Evolutionary conservation across 345 rosid genomes (phyloP).

Genomic region (Psidium guajava): DNA sequence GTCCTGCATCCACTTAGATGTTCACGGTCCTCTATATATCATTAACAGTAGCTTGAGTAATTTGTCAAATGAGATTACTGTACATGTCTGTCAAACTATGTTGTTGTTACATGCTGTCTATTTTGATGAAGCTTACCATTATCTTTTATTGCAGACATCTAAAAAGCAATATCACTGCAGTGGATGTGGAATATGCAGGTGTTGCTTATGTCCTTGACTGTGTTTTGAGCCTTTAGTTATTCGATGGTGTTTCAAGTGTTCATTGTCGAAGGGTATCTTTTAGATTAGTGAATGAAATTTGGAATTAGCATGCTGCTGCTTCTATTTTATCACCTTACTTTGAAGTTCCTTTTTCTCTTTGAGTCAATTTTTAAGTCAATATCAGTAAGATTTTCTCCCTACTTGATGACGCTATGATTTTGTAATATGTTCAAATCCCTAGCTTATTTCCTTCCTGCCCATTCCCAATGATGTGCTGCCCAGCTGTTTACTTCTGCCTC

Average conservation of each 20-base stretch:
- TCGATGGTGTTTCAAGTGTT: neutral
- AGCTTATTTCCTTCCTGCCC: neutral
- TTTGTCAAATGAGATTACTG: neutral
- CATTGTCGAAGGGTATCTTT: neutral
- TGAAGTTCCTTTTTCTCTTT: neutral
- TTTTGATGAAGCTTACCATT: slow-evolving; percentile 1
- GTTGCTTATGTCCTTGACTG: neutral
- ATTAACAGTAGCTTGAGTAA: neutral
- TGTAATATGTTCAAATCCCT: neutral
- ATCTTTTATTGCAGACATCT: slow-evolving; percentile 32
- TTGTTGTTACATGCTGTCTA: neutral
- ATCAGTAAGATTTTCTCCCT: neutral
- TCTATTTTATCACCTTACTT: neutral
- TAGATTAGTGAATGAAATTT: neutral
- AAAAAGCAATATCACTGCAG: slow-evolving; percentile 59
- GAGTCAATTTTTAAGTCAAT: neutral
- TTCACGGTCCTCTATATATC: neutral
- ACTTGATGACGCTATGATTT: neutral
- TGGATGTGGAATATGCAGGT: slow-evolving; percentile 65
- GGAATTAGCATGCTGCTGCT: neutral
- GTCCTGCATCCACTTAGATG: neutral
- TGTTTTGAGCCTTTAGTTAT: neutral
- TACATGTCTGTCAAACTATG: neutral
- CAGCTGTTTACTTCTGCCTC: neutral
- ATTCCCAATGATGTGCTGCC: neutral